A percentile compares a stretch with the other conserved stretches of the same genome.
phyloP scores from a whole-genome alignment of 2,329 filamentous ascomycete species.

The Arachnopeziza araneosa region DNA sequence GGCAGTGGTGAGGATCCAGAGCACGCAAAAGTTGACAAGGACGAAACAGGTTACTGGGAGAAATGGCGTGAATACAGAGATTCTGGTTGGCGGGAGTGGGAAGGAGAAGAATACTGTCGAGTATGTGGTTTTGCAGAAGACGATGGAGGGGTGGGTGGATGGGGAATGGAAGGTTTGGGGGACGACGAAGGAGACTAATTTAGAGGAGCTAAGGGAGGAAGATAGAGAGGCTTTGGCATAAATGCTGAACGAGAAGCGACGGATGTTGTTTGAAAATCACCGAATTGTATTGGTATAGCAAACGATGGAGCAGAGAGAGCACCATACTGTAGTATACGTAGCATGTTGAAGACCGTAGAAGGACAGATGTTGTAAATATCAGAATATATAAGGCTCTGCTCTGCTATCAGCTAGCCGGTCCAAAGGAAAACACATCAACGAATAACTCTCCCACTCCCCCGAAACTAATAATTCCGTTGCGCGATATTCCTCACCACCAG shows the following conservation, averaged over 20 bases:
- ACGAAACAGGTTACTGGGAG: constrained; percentile 27
- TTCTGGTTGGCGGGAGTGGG: constrained; percentile 40
- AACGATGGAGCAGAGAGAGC: background rate
- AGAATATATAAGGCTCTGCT: background rate
- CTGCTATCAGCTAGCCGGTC: background rate
- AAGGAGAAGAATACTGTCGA: constrained; percentile 53
- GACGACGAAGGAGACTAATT: constrained; percentile 49
- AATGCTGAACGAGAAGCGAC: background rate
- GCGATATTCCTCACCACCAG: background rate
- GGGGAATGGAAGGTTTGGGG: constrained; percentile 61
- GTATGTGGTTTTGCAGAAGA: constrained; percentile 56
- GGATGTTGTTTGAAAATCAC: background rate
- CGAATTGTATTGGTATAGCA: background rate
- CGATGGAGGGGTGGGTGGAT: constrained; percentile 38
- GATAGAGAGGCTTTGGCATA: constrained; percentile 7
- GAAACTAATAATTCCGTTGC: background rate
- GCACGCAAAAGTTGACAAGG: constrained; percentile 48
- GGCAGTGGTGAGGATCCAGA: constrained; percentile 55
- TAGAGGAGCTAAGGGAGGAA: constrained; percentile 27
- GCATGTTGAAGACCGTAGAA: background rate
- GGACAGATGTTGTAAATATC: background rate
- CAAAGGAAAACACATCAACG: background rate
- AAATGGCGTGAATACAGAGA: constrained; percentile 32
- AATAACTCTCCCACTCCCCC: background rate
- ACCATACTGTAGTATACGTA: background rate